phyloP scores from a whole-genome alignment of 129 eudicot species.

The Glebionis coronaria region DNA sequence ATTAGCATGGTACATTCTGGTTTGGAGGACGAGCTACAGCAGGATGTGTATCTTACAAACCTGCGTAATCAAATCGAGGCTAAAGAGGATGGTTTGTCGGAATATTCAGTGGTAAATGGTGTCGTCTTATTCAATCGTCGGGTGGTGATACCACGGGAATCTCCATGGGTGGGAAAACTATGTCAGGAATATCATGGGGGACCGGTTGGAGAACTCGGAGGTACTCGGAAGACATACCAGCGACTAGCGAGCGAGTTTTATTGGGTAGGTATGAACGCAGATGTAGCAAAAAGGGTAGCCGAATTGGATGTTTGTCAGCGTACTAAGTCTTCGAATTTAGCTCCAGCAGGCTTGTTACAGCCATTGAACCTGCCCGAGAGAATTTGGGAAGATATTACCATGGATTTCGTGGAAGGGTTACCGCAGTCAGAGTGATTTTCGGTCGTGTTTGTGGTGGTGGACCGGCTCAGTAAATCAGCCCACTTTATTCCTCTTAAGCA shows the following conservation, averaged over 20 bases:
- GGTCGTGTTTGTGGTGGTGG: not conserved
- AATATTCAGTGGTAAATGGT: not conserved
- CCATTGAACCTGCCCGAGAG: not conserved
- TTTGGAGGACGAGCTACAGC: not conserved
- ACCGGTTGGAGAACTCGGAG: not conserved
- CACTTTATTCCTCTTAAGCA: not conserved
- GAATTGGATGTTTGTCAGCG: not conserved
- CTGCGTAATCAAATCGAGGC: not conserved
- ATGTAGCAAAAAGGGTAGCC: not conserved
- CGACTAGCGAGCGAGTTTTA: not conserved
- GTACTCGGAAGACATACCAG: not conserved
- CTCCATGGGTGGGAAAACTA: not conserved
- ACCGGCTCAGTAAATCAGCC: not conserved
- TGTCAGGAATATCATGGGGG: not conserved
- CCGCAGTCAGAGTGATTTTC: not conserved
- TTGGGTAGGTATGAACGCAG: not conserved
- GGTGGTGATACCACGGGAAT: not conserved
- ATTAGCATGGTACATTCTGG: not conserved
- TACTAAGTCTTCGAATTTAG: not conserved
- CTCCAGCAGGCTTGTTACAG: not conserved
- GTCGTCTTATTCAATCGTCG: not conserved
- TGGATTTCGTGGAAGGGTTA: slow-evolving; percentile 14
- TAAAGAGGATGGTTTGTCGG: not conserved
- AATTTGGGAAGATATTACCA: not conserved
- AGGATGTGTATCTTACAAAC: not conserved